These are phyloP conservation scores for Xylaria intraflava DNA, from an alignment of 495 filamentous ascomycete species.

Conservation along the genomic window DNA sequence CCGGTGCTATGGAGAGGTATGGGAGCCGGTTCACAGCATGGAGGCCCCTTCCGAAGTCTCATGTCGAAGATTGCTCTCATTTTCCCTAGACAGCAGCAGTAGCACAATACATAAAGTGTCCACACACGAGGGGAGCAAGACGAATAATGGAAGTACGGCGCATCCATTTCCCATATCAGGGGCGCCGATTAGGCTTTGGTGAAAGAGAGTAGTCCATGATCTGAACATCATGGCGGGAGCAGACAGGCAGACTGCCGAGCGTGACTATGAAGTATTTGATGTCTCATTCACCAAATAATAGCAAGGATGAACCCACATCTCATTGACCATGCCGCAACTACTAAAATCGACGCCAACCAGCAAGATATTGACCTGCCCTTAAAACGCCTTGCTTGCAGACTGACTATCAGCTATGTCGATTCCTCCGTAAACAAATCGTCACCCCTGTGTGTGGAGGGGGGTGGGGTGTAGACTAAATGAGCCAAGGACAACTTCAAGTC, in stretches of 20 bases:
- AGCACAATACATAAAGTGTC: no score
- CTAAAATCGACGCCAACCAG: slow-evolving; percentile 4
- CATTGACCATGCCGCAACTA: slow-evolving; percentile 1
- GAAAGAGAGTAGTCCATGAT: no score
- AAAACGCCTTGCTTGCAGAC: slow-evolving; percentile 25
- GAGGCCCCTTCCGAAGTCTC: no score
- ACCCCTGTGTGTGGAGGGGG: not conserved
- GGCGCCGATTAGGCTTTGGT: no score
- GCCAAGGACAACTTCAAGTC: not conserved
- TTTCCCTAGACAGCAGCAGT: no score
- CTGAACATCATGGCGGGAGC: not conserved
- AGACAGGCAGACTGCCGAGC: not conserved
- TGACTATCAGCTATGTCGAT: not conserved
- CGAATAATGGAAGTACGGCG: no score
- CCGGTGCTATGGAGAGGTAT: no score
- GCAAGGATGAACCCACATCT: not conserved
- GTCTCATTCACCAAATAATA: not conserved
- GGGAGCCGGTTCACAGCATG: no score
- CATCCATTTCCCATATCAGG: no score
- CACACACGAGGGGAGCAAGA: no score
- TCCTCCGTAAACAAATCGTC: not conserved
- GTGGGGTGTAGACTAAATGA: not conserved
- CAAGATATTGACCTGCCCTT: not conserved
- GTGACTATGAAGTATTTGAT: not conserved
- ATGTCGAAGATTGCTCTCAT: no score